phyloP scores from a whole-genome alignment of 202 grass and related monocot genomes.

The Hordeum pubiflorum region DNA sequence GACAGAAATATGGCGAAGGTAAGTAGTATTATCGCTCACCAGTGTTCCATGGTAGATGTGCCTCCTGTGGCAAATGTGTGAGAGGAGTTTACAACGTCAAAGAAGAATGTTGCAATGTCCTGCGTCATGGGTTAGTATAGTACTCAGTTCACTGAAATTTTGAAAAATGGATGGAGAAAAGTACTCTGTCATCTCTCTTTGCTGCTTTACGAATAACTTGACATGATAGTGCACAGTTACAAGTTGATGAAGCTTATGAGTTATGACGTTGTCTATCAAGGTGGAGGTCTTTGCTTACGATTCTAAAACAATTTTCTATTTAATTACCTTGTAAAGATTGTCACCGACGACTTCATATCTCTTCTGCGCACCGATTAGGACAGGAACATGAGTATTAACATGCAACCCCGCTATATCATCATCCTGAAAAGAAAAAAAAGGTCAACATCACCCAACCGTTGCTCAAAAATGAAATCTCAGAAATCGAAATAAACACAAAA shows the following conservation, averaged over 20 bases:
- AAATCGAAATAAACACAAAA: not conserved
- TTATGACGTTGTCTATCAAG: not conserved
- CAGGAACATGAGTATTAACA: slow-evolving; percentile 54
- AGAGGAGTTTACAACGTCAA: slow-evolving; percentile 51
- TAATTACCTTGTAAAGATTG: slow-evolving; percentile 69
- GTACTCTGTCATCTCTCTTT: not conserved
- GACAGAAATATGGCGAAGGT: not conserved
- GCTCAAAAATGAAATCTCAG: not conserved
- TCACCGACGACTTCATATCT: slow-evolving; percentile 59
- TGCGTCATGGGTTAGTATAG: slow-evolving; percentile 15
- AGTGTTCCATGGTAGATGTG: slow-evolving; percentile 57
- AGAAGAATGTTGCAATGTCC: slow-evolving; percentile 51
- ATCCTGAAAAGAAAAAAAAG: slow-evolving; percentile 30
- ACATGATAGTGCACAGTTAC: not conserved
- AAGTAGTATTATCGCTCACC: slow-evolving; percentile 20
- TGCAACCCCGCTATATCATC: slow-evolving; percentile 58
- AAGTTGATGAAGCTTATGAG: not conserved
- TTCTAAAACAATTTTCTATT: not conserved
- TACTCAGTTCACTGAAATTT: slow-evolving; percentile 2
- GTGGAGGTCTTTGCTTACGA: not conserved
- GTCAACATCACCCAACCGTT: not conserved
- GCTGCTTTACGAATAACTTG: not conserved
- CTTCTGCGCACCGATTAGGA: slow-evolving; percentile 49
- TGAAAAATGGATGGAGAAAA: not conserved
- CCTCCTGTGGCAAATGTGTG: slow-evolving; percentile 65